phyloP scores from a whole-genome alignment of 1,284 basidiomycete genomes.

The Irpex sp. region DNA sequence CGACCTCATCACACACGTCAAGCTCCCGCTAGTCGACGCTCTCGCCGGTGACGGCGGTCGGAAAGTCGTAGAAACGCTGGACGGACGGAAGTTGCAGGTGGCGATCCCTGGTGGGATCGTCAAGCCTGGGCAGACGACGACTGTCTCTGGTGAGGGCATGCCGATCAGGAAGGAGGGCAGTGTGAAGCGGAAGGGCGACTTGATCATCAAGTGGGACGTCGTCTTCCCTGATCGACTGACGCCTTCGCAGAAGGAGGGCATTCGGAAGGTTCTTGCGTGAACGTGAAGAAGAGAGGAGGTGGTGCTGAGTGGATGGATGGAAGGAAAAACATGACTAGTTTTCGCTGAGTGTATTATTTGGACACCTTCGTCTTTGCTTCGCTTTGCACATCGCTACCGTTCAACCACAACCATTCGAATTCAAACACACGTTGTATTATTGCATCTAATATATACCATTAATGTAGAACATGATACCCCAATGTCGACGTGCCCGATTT shows the following conservation, averaged over 20 bases:
- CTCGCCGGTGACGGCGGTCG: slow-evolving; percentile 53
- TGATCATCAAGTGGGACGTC: slow-evolving; percentile 82
- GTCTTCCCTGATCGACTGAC: slow-evolving; percentile 79
- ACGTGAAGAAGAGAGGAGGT: background rate
- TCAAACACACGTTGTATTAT: background rate
- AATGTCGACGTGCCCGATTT: background rate
- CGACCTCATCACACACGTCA: slow-evolving; percentile 64
- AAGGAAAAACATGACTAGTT: background rate
- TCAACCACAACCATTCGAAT: background rate
- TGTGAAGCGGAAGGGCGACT: slow-evolving; percentile 74
- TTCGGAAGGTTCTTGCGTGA: slow-evolving; percentile 62
- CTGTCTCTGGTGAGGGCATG: slow-evolving; percentile 82
- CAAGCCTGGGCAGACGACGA: slow-evolving; percentile 76
- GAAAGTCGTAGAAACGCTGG: slow-evolving; percentile 66
- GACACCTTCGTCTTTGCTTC: slow-evolving; percentile 5
- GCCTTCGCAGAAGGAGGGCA: slow-evolving; percentile 71
- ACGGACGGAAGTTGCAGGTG: slow-evolving; percentile 75
- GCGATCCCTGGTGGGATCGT: slow-evolving; percentile 68
- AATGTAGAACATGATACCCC: slow-evolving; percentile 13
- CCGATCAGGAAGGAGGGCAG: slow-evolving; percentile 81
- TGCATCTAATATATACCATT: slow-evolving; percentile 12
- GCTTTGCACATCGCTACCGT: slow-evolving; percentile 6
- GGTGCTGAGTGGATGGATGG: background rate
- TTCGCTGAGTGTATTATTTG: slow-evolving; percentile 12
- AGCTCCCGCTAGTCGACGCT: slow-evolving; percentile 82